Conservation (phyloP, 2,329 filamentous ascomycete species). For the Hypoxylon sp. region DNA sequence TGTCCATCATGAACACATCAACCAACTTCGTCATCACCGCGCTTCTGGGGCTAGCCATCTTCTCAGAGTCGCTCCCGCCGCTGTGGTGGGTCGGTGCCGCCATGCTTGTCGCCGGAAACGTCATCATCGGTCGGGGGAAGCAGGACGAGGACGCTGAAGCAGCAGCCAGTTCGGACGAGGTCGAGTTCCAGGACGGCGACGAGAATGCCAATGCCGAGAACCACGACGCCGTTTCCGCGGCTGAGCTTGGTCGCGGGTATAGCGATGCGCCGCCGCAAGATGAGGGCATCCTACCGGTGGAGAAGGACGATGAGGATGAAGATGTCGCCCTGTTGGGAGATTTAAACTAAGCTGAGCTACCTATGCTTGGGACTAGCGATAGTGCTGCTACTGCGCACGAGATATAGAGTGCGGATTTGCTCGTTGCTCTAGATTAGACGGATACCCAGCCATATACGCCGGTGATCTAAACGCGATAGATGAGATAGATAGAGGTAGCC, state of each 20-base stretch:
- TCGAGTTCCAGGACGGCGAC: constrained; percentile 7
- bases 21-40: constrained; percentile 84
- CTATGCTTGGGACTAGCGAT: not conserved
- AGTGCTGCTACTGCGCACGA: not conserved
- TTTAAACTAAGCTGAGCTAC: constrained; percentile 26
- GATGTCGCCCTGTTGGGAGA: constrained; percentile 42
- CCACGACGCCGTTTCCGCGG: constrained; percentile 14
- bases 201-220: not conserved
- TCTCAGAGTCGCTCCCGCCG: constrained; percentile 74
- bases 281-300: constrained; percentile 19
- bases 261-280: not conserved
- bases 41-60: constrained; percentile 73
- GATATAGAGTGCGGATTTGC: not conserved
- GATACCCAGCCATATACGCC: constrained; percentile 12
- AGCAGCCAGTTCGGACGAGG: not conserved
- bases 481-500: too few species aligned
- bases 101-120: constrained; percentile 77
- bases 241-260: constrained; percentile 18
- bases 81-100: constrained; percentile 81
- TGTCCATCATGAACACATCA: constrained; percentile 83
- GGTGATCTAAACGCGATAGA: too few species aligned
- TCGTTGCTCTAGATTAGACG: not conserved
- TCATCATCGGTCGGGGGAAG: constrained; percentile 75
- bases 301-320: constrained; percentile 31
- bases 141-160: constrained; percentile 21